These are phyloP conservation scores for Didymella lethalis DNA, from an alignment of 2,329 filamentous ascomycete genomes.

Conservation along the genomic window DNA sequence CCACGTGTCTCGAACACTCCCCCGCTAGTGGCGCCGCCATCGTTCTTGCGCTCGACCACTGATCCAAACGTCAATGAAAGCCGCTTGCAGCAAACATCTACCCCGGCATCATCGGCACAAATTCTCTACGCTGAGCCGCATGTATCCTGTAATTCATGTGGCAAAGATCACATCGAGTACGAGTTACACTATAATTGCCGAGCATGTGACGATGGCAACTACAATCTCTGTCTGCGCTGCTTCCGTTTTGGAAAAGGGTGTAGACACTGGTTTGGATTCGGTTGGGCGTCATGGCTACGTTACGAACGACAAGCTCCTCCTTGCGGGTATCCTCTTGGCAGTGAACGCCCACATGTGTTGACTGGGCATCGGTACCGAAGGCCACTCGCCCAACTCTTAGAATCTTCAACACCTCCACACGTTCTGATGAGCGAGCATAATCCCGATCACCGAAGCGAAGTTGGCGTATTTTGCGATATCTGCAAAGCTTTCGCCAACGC, in stretches of 20 bases:
- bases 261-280: conserved; percentile 88
- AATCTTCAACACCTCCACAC: conserved; percentile 34
- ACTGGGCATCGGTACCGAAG: conserved; percentile 55
- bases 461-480: conserved; percentile 82
- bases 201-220: conserved; percentile 73
- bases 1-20: conserved; percentile 37
- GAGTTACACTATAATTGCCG: conserved; percentile 85
- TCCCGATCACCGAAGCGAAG: conserved; percentile 72
- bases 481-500: conserved; percentile 78
- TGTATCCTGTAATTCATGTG: conserved; percentile 76
- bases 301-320: conserved; percentile 62
- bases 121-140: conserved; percentile 71
- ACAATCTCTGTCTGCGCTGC: conserved; percentile 81
- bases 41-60: conserved; percentile 42
- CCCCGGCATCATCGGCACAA: conserved; percentile 27
- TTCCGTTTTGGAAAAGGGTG: conserved; percentile 82
- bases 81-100: conserved; percentile 29
- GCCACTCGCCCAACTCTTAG: conserved; percentile 34
- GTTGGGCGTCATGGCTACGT: conserved; percentile 71
- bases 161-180: conserved; percentile 78
- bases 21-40: conserved; percentile 32
- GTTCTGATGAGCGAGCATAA: conserved; percentile 67
- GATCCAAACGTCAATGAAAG: conserved; percentile 34
- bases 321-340: conserved; percentile 51
- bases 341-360: conserved; percentile 63